A percentile compares a stretch with the other conserved stretches of the same genome.
phyloP scores from a whole-genome alignment of 1,139 yeast genomes.

The Scheffersomyces insectosa region DNA sequence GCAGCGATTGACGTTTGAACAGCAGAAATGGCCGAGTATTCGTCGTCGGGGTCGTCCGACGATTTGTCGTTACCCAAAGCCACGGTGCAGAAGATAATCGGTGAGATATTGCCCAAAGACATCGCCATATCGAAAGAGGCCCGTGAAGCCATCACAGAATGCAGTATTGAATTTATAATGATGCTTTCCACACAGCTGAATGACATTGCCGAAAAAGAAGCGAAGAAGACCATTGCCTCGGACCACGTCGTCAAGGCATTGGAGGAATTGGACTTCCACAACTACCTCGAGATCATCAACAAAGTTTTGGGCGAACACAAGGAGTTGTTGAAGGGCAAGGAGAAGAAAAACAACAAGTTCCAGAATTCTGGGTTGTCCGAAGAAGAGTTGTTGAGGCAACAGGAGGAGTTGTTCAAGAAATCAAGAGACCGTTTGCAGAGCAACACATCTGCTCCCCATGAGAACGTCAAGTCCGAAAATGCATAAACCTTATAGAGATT shows the following conservation, averaged over 20 bases:
- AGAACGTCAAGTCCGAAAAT: background rate
- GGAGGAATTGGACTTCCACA: constrained; percentile 82
- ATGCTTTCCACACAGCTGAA: constrained; percentile 90
- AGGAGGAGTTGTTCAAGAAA: constrained; percentile 87
- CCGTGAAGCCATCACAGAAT: constrained; percentile 90
- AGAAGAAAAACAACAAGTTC: constrained; percentile 88
- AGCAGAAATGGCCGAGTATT: constrained; percentile 37
- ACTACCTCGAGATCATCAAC: constrained; percentile 80
- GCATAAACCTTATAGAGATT: background rate
- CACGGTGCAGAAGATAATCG: constrained; percentile 91
- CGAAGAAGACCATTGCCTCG: constrained; percentile 93
- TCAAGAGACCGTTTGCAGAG: constrained; percentile 74
- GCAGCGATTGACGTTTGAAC: background rate
- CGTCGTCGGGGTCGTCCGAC: constrained; percentile 35
- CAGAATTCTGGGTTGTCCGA: constrained; percentile 91
- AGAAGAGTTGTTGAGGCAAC: constrained; percentile 88
- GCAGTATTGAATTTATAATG: constrained; percentile 96
- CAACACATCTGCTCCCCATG: constrained; percentile 12
- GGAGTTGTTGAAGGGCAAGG: constrained; percentile 84
- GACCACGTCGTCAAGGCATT: constrained; percentile 94
- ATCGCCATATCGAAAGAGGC: constrained; percentile 91
- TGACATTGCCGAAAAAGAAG: constrained; percentile 94
- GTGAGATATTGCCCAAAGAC: constrained; percentile 86
- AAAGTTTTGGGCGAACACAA: constrained; percentile 84
- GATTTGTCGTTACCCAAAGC: constrained; percentile 62